Conservation (phyloP, 768 basidiomycete species). For the Tulasnella sp. region DNA sequence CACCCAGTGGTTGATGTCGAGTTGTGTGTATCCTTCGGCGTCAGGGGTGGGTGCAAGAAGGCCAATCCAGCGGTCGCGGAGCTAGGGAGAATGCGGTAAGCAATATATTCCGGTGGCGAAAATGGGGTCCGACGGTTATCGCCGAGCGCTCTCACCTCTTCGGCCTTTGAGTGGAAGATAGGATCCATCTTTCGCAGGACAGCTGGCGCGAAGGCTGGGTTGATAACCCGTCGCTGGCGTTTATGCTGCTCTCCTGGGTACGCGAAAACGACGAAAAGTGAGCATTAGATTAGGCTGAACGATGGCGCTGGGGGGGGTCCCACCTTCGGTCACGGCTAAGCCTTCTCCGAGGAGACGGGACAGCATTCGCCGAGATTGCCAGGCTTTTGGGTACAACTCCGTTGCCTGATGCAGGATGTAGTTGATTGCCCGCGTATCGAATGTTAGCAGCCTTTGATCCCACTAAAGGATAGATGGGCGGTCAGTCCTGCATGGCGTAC, state of each 20-base stretch:
- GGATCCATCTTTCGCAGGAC: slow-evolving; percentile 57
- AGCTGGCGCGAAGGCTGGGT: slow-evolving; percentile 56
- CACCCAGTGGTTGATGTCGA: slow-evolving; percentile 69
- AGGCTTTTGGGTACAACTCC: slow-evolving; percentile 77
- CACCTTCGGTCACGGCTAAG: slow-evolving; percentile 22
- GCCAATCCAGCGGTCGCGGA: slow-evolving; percentile 52
- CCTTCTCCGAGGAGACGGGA: slow-evolving; percentile 77
- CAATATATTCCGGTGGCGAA: background rate
- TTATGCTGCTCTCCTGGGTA: slow-evolving; percentile 62
- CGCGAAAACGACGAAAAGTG: background rate
- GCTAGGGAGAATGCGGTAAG: slow-evolving; percentile 43
- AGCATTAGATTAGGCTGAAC: slow-evolving; percentile 40
- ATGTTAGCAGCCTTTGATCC: slow-evolving; percentile 74
- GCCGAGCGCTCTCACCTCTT: slow-evolving; percentile 48
- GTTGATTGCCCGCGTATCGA: slow-evolving; percentile 74
- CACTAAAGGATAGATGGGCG: slow-evolving; percentile 27
- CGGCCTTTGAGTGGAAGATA: slow-evolving; percentile 63
- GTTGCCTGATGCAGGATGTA: slow-evolving; percentile 73
- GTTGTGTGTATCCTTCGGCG: slow-evolving; percentile 36
- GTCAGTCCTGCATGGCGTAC: slow-evolving; percentile 47
- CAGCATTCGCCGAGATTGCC: slow-evolving; percentile 74
- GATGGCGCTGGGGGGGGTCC: background rate
- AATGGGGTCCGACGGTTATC: background rate
- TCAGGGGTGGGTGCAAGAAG: slow-evolving; percentile 36
- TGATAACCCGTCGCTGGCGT: slow-evolving; percentile 61